A percentile compares a stretch with the other conserved stretches of the same genome.
Evolutionary conservation across 2,329 filamentous ascomycete genomes (phyloP).

Genomic region (Alternaria tenuissima): DNA sequence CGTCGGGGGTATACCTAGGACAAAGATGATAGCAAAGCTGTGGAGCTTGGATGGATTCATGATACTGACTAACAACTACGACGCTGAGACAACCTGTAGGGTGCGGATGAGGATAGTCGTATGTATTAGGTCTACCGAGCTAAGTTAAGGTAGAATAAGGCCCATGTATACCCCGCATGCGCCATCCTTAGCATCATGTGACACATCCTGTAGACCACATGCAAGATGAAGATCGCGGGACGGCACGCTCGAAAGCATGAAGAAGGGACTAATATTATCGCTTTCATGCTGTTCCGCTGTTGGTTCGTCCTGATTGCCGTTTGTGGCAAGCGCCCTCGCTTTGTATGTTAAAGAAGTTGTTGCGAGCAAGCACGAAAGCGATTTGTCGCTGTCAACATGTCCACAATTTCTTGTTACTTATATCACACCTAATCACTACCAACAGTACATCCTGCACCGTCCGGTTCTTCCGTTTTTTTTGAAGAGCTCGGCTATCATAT

Average conservation of each 20-base stretch:
- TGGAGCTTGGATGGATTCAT: background rate
- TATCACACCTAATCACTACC: background rate
- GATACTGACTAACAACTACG: background rate
- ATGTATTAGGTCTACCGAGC: too few relatives aligned
- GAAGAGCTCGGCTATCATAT: background rate
- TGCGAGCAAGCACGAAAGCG: background rate
- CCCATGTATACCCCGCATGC: too few relatives aligned
- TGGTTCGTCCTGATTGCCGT: background rate
- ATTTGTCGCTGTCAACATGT: background rate
- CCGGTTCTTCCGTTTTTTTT: background rate
- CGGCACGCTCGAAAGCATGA: background rate
- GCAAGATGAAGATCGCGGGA: background rate
- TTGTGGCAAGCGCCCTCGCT: constrained; percentile 1
- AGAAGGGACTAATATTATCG: background rate
- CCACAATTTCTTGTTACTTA: background rate
- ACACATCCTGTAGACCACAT: background rate
- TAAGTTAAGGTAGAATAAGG: too few relatives aligned
- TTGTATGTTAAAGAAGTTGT: background rate
- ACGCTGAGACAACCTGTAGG: background rate
- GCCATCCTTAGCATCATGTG: too few relatives aligned
- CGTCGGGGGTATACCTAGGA: background rate
- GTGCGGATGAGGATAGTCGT: too few relatives aligned
- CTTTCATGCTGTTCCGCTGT: background rate
- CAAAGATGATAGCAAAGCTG: constrained; percentile 1
- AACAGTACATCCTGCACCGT: background rate